These are phyloP conservation scores for Saccharomycopsis oosterbeekiorum DNA, from an alignment of 805 yeast species.

Conservation along the genomic window DNA sequence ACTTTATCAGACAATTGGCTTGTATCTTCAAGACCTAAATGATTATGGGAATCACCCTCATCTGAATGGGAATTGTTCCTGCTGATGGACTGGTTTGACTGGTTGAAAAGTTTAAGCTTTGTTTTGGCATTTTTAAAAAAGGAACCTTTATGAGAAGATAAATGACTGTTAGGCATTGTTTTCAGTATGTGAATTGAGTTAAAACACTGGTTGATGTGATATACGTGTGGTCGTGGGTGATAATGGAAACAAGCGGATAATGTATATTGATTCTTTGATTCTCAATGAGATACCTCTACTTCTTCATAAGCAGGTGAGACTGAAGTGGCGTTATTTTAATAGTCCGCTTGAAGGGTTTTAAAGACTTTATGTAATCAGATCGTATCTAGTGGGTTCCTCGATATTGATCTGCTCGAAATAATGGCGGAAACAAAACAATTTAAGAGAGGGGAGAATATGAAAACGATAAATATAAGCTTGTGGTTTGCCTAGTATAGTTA, in stretches of 20 bases:
- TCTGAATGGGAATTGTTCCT: neutral
- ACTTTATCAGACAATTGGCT: neutral
- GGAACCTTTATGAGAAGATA: neutral
- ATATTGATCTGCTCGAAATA: too few relatives aligned
- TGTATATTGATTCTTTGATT: neutral
- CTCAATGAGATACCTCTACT: neutral
- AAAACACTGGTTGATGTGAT: neutral
- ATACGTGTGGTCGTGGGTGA: neutral
- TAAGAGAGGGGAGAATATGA: too few relatives aligned
- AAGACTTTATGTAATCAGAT: too few relatives aligned
- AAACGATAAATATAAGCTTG: too few relatives aligned
- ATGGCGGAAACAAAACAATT: too few relatives aligned
- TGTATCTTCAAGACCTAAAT: slow-evolving; percentile 7
- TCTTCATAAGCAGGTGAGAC: neutral
- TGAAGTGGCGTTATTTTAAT: too few relatives aligned
- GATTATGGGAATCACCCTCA: neutral
- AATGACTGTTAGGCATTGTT: slow-evolving; percentile 1
- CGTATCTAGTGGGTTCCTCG: too few relatives aligned
- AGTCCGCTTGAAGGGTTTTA: too few relatives aligned
- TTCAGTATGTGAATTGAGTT: neutral
- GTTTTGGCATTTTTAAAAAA: slow-evolving; percentile 14
- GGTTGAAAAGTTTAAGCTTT: slow-evolving; percentile 13
- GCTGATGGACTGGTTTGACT: slow-evolving; percentile 4
- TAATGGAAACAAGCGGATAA: too few relatives aligned
- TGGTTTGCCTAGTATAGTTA: too few relatives aligned